phyloP scores from a whole-genome alignment of 2,329 filamentous ascomycete genomes.

The Ophiostoma sp. region DNA sequence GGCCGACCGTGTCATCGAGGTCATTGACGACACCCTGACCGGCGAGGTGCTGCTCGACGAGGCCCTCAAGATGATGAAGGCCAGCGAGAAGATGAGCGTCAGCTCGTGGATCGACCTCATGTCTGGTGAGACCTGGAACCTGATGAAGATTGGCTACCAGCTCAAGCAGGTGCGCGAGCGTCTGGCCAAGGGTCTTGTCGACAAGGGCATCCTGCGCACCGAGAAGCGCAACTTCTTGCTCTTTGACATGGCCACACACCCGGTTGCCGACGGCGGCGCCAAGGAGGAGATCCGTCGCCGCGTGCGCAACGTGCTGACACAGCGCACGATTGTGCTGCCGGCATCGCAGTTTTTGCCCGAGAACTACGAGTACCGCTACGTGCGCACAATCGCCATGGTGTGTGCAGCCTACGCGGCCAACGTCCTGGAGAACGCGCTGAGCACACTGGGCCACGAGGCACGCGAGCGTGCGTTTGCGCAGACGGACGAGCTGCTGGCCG shows the following conservation, averaged over 20 bases:
- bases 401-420: slow-evolving; percentile 98
- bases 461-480: slow-evolving; percentile 92
- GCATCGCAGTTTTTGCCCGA: slow-evolving; percentile 86
- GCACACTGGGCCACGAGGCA: slow-evolving; percentile 87
- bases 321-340: slow-evolving; percentile 86
- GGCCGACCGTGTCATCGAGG: slow-evolving; percentile 90
- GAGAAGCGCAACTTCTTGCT: slow-evolving; percentile 99
- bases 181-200: slow-evolving; percentile 91
- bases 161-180: slow-evolving; percentile 98
- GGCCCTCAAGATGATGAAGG: slow-evolving; percentile 99
- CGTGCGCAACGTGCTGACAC: slow-evolving; percentile 86
- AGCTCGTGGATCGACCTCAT: slow-evolving; percentile 98
- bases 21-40: slow-evolving; percentile 92
- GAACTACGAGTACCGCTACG: slow-evolving; percentile 87
- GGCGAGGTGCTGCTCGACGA: slow-evolving; percentile 97
- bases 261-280: slow-evolving; percentile 89
- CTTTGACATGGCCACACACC: slow-evolving; percentile 99
- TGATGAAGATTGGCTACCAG: slow-evolving; percentile 99
- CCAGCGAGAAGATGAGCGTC: slow-evolving; percentile 99
- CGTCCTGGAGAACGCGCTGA: slow-evolving; percentile 94
- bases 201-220: slow-evolving; percentile 96
- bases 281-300: slow-evolving; percentile 95
- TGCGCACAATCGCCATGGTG: slow-evolving; percentile 90
- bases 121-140: slow-evolving; percentile 99
- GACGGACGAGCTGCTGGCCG: slow-evolving; percentile 89